Conservation (phyloP, 1,284 basidiomycete species). For the Ganoderma multipileum region DNA sequence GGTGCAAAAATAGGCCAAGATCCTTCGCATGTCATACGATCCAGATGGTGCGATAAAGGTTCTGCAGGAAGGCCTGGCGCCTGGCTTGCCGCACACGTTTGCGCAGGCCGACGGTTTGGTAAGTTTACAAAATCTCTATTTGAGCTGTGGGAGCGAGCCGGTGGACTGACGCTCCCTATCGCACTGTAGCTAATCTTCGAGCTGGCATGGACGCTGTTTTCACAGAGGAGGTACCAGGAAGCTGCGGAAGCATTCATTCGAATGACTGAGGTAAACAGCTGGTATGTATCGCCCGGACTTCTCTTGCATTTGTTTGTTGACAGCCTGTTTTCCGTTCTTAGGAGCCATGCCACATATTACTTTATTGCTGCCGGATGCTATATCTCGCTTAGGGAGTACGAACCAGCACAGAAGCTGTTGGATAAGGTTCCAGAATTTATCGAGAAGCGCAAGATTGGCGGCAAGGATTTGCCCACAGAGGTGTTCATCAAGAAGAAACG, state of each 20-base stretch:
- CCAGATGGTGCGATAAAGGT: constrained; percentile 67
- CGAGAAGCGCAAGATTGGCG: constrained; percentile 66
- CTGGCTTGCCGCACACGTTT: constrained; percentile 60
- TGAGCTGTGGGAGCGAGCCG: not conserved
- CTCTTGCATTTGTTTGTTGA: constrained; percentile 4
- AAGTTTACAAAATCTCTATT: constrained; percentile 29
- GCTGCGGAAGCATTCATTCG: constrained; percentile 69
- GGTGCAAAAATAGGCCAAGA: constrained; percentile 63
- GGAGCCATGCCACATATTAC: constrained; percentile 81
- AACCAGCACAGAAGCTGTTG: constrained; percentile 64
- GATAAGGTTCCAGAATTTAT: constrained; percentile 67
- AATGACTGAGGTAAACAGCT: constrained; percentile 71
- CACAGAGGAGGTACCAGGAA: constrained; percentile 69
- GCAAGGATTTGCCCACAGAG: constrained; percentile 75
- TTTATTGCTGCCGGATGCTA: constrained; percentile 77
- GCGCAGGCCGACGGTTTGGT: constrained; percentile 77
- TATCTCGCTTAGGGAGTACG: constrained; percentile 56
- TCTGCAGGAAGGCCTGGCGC: constrained; percentile 63
- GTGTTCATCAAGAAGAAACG: constrained; percentile 77
- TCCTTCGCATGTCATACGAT: constrained; percentile 72
- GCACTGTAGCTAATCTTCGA: constrained; percentile 69
- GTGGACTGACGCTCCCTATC: not conserved
- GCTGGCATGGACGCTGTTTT: constrained; percentile 76
- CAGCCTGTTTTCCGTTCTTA: constrained; percentile 33
- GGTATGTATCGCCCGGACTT: constrained; percentile 47